Base-by-base conservation (phyloP, 345 rosid species). In the Erodium maritimum region DNA sequence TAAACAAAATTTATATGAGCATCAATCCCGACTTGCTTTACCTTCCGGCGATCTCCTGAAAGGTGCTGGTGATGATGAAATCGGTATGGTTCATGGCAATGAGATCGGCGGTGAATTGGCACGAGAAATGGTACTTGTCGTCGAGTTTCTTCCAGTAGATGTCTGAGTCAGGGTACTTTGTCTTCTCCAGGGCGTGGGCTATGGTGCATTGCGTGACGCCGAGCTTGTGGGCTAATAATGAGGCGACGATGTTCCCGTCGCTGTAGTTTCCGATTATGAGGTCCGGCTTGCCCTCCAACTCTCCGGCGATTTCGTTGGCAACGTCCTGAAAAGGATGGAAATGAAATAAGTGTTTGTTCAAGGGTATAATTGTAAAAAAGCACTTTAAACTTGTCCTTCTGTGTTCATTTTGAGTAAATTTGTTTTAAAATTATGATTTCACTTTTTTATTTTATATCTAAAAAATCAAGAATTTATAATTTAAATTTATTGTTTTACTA, bases 1-100 rank as follows among this genome's bases (percentile, higher is more conserved):
- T n/a, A n/a, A n/a, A n/a, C n/a, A n/a, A n/a, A n/a, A n/a, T n/a
- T n/a, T n/a, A n/a, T n/a, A n/a, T n/a, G n/a, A n/a, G n/a, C n/a
- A n/a, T n/a, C n/a, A n/a, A n/a, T n/a, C n/a, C n/a, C n/a, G n/a
- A n/a, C n/a, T n/a, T n/a, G n/a, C n/a, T n/a, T n/a, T 64, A 88
- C 97, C 96, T 91, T 81, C 98, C 98, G 66, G 98, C 98, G 67
- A 91, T 91, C 65, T 91, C 98, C 69, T 91, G 98, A 80, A 81
- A 87, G 33, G 98, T 91, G 74, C 98, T 91, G 65, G 98, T 91
- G 84, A 91, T 91, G 69, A 91, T 91, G 76, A 91, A 91, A 67
- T 91, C 98, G 1, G 98, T 83, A 59, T 91, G 96, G 75, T 91
- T 91, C 98, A 91, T 91, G 54, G 98, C 98, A 5, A 86, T 65